These are phyloP conservation scores for Chlorella vulgaris DNA, from an alignment of 139 green algal species.

Conservation along the genomic window DNA sequence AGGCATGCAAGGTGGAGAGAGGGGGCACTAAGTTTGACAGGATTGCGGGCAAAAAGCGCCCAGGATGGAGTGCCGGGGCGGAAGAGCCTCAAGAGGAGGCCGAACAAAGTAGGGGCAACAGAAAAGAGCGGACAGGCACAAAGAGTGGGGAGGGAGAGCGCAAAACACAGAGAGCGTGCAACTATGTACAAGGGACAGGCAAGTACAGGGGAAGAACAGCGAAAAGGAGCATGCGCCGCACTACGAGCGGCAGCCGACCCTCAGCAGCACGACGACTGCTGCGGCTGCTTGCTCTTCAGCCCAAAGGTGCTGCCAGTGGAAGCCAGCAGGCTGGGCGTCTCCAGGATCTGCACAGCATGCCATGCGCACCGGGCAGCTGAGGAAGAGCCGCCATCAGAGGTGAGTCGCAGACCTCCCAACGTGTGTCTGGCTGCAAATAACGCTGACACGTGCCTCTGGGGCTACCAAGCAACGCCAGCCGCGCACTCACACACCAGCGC, in stretches of 20 bases:
- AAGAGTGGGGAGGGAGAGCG: not conserved
- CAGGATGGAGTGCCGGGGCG: no score
- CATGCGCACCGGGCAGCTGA: not conserved
- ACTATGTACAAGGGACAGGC: not conserved
- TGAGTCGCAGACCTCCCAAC: not conserved
- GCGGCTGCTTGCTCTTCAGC: conserved; percentile 30
- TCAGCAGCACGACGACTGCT: conserved; percentile 28
- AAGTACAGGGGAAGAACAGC: not conserved
- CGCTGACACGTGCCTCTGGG: no score
- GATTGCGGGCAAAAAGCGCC: no score
- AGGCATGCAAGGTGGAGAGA: no score
- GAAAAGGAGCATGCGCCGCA: no score
- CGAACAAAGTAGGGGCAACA: not conserved
- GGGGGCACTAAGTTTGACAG: no score
- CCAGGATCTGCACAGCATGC: conserved; percentile 56
- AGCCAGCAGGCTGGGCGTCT: conserved; percentile 52
- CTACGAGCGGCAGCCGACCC: not conserved
- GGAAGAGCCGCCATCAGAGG: not conserved
- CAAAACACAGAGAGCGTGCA: not conserved
- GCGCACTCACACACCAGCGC: no score
- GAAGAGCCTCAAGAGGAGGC: not conserved
- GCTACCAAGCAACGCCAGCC: no score
- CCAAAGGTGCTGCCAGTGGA: conserved; percentile 32
- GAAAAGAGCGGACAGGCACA: not conserved
- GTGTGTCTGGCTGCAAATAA: no score